A percentile compares a stretch with the other conserved stretches of the same genome.
These are phyloP conservation scores for Lecanicillium sp. DNA, from an alignment of 2,329 filamentous ascomycete genomes.

Conservation along the genomic window DNA sequence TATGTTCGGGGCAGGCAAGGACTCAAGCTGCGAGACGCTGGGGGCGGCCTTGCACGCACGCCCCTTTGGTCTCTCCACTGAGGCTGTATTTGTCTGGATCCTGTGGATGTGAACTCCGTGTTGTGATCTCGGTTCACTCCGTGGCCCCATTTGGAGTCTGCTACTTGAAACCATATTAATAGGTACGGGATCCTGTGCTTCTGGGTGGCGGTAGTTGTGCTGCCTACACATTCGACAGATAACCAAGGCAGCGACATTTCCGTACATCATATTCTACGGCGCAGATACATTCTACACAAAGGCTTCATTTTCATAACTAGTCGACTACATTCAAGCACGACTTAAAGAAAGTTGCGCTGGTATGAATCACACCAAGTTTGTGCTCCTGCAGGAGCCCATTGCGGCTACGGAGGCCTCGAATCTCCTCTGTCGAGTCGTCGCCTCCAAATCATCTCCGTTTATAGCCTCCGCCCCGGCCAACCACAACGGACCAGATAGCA, in stretches of 20 bases:
- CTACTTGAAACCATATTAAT: too few species aligned
- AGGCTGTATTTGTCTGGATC: constrained; percentile 7
- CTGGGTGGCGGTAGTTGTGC: too few species aligned
- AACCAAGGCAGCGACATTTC: too few species aligned
- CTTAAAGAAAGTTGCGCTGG: background rate
- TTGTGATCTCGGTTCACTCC: constrained; percentile 12
- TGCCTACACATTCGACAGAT: too few species aligned
- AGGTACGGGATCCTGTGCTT: too few species aligned
- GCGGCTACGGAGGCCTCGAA: constrained; percentile 5
- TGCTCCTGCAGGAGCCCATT: constrained; percentile 11
- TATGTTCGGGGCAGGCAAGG: too few species aligned
- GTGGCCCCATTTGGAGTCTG: too few species aligned
- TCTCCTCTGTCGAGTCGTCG: constrained; percentile 10
- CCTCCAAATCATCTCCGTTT: constrained; percentile 7
- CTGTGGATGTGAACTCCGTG: constrained; percentile 2
- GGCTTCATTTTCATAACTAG: too few species aligned
- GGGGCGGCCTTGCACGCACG: background rate
- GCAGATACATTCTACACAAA: too few species aligned
- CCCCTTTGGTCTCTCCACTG: constrained; percentile 10
- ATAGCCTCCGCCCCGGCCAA: constrained; percentile 2
- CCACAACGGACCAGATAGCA: background rate
- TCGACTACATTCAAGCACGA: background rate
- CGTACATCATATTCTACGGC: too few species aligned
- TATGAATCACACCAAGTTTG: constrained; percentile 10
- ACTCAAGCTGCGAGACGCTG: too few species aligned